phyloP scores from a whole-genome alignment of 2,329 filamentous ascomycete species.

The Penicillium sp. region DNA sequence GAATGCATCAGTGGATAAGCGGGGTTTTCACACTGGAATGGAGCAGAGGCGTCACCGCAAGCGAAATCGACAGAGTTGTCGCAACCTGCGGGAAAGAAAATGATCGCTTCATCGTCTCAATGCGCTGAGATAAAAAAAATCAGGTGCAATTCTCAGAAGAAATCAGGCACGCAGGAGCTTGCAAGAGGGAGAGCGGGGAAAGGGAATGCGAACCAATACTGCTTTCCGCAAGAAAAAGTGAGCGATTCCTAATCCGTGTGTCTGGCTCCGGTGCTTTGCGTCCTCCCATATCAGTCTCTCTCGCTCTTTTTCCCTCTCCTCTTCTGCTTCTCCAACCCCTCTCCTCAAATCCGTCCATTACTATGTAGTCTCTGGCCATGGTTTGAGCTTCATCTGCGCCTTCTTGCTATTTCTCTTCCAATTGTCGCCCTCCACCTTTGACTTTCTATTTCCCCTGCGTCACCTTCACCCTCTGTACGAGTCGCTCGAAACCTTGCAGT shows the following conservation, averaged over 20 bases:
- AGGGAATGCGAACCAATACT: conserved; percentile 16
- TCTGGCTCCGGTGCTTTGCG: conserved; percentile 38
- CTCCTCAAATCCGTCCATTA: conserved; percentile 43
- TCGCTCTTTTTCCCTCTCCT: conserved; percentile 36
- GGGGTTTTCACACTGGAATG: conserved; percentile 16
- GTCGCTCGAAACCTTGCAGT: conserved; percentile 25
- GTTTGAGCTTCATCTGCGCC: conserved; percentile 35
- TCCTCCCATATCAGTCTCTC: conserved; percentile 38
- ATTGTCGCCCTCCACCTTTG: conserved; percentile 30
- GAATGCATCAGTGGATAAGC: conserved; percentile 15
- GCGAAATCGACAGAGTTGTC: background rate
- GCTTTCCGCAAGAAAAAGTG: conserved; percentile 15
- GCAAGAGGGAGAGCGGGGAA: conserved; percentile 16
- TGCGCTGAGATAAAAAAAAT: background rate
- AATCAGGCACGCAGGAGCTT: background rate
- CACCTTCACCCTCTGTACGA: conserved; percentile 25
- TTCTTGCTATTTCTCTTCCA: conserved; percentile 24
- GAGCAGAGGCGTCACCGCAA: conserved; percentile 13
- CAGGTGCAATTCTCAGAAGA: background rate
- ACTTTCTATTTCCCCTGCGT: conserved; percentile 19
- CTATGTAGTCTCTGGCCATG: conserved; percentile 47
- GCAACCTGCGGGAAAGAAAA: background rate
- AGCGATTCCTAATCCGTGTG: conserved; percentile 23
- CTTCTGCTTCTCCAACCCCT: conserved; percentile 39
- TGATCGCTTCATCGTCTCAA: background rate